Evolutionary conservation across 805 yeast species (phyloP), one percentile per base, ranked within the genome.

Genomic region (Candida jianshihensis): DNA sequence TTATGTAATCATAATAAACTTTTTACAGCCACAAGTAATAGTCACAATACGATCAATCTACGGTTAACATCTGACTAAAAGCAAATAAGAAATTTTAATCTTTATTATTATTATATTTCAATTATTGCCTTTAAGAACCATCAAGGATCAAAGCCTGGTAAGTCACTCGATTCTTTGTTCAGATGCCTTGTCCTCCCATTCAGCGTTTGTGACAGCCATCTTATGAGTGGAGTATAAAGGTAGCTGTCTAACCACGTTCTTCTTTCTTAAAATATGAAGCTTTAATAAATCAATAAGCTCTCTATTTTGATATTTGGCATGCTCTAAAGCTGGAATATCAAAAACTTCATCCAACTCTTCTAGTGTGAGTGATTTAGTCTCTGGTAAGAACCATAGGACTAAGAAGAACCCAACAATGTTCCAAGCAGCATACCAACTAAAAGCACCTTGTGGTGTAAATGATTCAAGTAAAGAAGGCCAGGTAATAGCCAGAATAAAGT

Each of bases 341-440:
- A 79, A 79, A 24, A 79, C 84, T 34, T 77, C 82, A 53, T 79
- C 86, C 56, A 79, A 65, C 54, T 79, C 87, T 58, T 79, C 87
- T 56, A 79, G 64, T 0, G 86, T 78, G 49, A 76, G 63, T 14
- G 75, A 73, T 55, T 73, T 75, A 5, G 86, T 78, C 52, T 78
- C 86, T 3, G 85, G 83, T 40, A 81, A 63, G 55, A 81, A 65
- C 70, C 82, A 78, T 37, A 84, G 68, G 5, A 82, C 84, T 49
- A 84, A 48, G 61, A 78, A 75, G 64, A 78, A 78, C 0, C 84
- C 85, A 37, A 77, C 63, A 39, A 77, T 48, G 57, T 85, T 85
- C 89, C 90, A 81, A 12, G 81, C 95, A 1, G 92, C 95, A 53
- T 84, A 86, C 71, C 78, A 86, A 12, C 92, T 88, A 55, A 83